Base-by-base conservation (phyloP, 176 grass and related monocot genomes). In the Saccharum officinarum region DNA sequence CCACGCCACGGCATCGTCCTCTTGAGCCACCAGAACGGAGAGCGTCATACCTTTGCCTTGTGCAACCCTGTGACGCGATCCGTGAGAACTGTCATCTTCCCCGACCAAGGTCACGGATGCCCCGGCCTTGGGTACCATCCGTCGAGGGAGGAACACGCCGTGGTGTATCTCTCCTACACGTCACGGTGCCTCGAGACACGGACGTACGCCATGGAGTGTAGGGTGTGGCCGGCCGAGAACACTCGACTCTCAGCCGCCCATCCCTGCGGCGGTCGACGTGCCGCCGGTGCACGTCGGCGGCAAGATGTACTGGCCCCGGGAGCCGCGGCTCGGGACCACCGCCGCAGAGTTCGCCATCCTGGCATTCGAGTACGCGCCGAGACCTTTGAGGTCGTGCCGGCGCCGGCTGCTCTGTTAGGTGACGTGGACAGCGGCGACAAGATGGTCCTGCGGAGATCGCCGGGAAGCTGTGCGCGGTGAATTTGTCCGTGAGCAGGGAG, bases 281-380 rank as follows among this genome's bases (percentile, higher is more conserved):
- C 67, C 67, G 1, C 80, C 67, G 10, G 49, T 72, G 13, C 50
- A 61, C 69, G 52, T 37, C 69, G 23, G 6, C 4, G 37, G 38
- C 37, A 73, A 33, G 80, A 83, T 83, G 69, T 62, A 73, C 23
- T 72, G 50, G 67, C 69, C 54, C 8, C 37, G 49, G 13, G 50
- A 39, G 20, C 63, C 28, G 34, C 17, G 42, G 40, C 40, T 49
- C 16, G 5, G 25, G 17, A 38, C 2, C 28, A 33, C 33, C 67
- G 38, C 38, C 10, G 30, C 11, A 54, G 50, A 54, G 50, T 54
- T 54, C 6, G 50, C 50, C 0, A 31, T 82, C 57, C 20, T 75
- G 42, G 55, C 0, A 7, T 50, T 84, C 17, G 70, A 75, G 25
- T 75, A 12, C 3, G 7, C 20, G 17, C 5, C 0, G 15, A 76